Evolutionary conservation across 1,284 basidiomycete genomes (phyloP).

Genomic region (Puccinia hordei): DNA sequence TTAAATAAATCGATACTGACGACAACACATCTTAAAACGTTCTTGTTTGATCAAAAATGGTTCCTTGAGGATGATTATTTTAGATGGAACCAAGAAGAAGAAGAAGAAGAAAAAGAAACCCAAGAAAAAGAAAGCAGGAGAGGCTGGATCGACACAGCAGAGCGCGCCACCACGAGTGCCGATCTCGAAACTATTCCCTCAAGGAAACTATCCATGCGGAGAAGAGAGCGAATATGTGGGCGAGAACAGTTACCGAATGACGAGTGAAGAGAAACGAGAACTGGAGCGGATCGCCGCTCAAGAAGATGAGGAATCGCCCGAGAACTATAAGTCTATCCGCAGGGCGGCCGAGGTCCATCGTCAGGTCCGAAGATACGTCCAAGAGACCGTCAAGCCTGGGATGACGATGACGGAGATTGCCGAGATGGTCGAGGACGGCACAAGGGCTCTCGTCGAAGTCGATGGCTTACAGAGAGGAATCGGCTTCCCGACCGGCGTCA

Average conservation of each 20-base stretch:
- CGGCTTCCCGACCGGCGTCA: conserved; percentile 96
- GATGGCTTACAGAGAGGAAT: conserved; percentile 81
- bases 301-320: conserved; percentile 70
- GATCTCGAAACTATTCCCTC: conserved; percentile 83
- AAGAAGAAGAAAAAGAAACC: conserved; percentile 96
- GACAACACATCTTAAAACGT: neutral
- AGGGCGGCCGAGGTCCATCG: conserved; percentile 94
- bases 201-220: conserved; percentile 83
- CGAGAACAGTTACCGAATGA: conserved; percentile 85
- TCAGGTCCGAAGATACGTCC: conserved; percentile 80
- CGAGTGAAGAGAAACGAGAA: conserved; percentile 86
- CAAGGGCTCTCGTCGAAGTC: conserved; percentile 85
- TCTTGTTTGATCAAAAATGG: neutral
- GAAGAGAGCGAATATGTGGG: conserved; percentile 89
- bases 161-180: conserved; percentile 91
- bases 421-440: conserved; percentile 87
- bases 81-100: conserved; percentile 65
- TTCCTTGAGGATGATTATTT: conserved; percentile 9
- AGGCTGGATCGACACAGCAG: conserved; percentile 63
- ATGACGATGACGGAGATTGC: conserved; percentile 95
- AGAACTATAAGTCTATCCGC: conserved; percentile 79
- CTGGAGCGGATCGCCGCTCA: conserved; percentile 71
- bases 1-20: too few species aligned
- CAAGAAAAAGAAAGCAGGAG: conserved; percentile 58
- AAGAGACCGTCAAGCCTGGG: conserved; percentile 82